phyloP scores from a whole-genome alignment of 2,329 filamentous ascomycete genomes.

The Fonsecaea erecta region DNA sequence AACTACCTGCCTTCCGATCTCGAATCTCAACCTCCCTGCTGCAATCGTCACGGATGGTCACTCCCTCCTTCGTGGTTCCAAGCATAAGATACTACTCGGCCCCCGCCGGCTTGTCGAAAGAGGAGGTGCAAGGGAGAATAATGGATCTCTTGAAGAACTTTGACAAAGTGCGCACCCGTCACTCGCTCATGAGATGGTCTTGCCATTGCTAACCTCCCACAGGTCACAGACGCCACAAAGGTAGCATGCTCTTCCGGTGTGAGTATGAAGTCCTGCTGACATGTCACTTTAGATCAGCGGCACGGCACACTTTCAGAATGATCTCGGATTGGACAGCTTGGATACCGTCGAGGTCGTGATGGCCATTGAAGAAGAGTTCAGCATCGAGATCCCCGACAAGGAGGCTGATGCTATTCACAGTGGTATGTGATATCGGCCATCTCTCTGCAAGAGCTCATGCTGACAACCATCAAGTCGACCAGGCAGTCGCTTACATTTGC shows the following conservation, averaged over 20 bases:
- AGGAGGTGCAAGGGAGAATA: conserved; percentile 90
- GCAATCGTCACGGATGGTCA: conserved; percentile 63
- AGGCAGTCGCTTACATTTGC: conserved; percentile 93
- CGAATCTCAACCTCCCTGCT: conserved; percentile 63
- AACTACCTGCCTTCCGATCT: conserved; percentile 62
- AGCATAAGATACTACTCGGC: conserved; percentile 86
- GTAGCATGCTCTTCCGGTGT: conserved; percentile 44
- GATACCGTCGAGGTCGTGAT: conserved; percentile 99
- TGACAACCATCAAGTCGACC: conserved; percentile 69
- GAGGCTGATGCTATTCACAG: conserved; percentile 93
- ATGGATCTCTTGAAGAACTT: conserved; percentile 92
- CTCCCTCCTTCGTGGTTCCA: conserved; percentile 68
- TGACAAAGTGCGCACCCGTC: conserved; percentile 75
- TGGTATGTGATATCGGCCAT: conserved; percentile 63
- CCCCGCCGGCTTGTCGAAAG: conserved; percentile 74
- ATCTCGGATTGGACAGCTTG: conserved; percentile 94
- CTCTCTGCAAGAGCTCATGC: conserved; percentile 17
- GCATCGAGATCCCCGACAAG: conserved; percentile 98
- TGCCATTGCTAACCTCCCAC: conserved; percentile 34
- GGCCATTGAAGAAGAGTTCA: conserved; percentile 96
- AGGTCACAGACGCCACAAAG: conserved; percentile 60
- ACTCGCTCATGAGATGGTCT: background rate
- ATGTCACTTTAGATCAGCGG: conserved; percentile 71
- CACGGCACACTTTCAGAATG: conserved; percentile 90
- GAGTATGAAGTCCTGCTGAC: conserved; percentile 34